These are phyloP conservation scores for Xylaria sp. DNA, from an alignment of 2,329 filamentous ascomycete genomes.

Conservation along the genomic window DNA sequence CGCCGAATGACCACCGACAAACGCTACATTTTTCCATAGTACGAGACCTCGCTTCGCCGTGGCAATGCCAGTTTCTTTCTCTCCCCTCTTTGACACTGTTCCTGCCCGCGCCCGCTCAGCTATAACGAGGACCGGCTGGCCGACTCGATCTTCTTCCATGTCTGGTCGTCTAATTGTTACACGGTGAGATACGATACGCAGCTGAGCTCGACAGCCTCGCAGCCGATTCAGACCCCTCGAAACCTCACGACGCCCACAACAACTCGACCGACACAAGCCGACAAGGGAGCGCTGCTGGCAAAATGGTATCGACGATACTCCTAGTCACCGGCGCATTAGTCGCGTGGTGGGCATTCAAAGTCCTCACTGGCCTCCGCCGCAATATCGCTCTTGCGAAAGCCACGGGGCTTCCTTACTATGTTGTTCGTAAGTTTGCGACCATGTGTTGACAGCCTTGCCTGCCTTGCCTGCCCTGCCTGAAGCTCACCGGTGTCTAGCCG, in stretches of 20 bases:
- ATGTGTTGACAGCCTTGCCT: slow-evolving; percentile 7
- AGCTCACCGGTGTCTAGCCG: slow-evolving; percentile 52
- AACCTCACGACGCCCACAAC: slow-evolving; percentile 7
- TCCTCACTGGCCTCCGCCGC: slow-evolving; percentile 50
- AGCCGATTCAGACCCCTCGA: slow-evolving; percentile 2
- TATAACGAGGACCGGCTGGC: slow-evolving; percentile 32
- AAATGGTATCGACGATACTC: slow-evolving; percentile 53
- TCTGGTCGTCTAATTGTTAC: not conserved
- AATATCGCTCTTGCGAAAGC: slow-evolving; percentile 63
- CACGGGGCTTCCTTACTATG: slow-evolving; percentile 62
- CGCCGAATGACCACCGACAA: slow-evolving; percentile 26
- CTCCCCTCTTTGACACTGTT: too few relatives aligned
- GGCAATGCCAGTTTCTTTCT: not conserved
- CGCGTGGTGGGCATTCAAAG: slow-evolving; percentile 49
- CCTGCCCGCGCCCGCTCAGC: not conserved
- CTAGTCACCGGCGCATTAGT: slow-evolving; percentile 49
- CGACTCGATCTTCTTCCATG: slow-evolving; percentile 24
- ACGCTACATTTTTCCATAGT: slow-evolving; percentile 11
- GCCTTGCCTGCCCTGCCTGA: slow-evolving; percentile 8
- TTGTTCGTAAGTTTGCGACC: slow-evolving; percentile 61
- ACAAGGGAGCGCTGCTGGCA: slow-evolving; percentile 1
- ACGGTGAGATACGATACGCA: not conserved
- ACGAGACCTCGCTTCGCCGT: slow-evolving; percentile 11
- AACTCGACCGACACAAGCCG: slow-evolving; percentile 2
- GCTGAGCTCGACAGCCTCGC: slow-evolving; percentile 8